A percentile compares a stretch with the other conserved stretches of the same genome.
Conservation (phyloP, 2,329 filamentous ascomycete species). For the Kalaharituber pfeilii region DNA sequence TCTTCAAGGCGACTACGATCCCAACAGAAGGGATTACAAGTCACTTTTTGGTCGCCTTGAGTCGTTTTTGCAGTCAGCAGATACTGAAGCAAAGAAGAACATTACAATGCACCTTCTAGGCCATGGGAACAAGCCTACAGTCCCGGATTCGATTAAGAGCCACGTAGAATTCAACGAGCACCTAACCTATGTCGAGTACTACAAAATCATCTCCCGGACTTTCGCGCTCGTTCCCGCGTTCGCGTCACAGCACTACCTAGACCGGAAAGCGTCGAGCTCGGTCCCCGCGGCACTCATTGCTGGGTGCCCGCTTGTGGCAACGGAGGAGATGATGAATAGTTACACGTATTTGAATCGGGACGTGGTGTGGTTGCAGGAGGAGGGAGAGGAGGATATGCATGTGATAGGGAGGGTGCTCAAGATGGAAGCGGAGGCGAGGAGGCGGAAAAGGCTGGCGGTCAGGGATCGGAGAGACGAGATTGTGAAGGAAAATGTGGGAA, state of each 20-base stretch:
- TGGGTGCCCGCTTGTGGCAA: constrained; percentile 22
- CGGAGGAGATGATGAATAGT: constrained; percentile 18
- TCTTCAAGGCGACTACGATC: constrained; percentile 24
- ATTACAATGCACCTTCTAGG: constrained; percentile 21
- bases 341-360: constrained; percentile 23
- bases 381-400: constrained; percentile 22
- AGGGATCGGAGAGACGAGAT: constrained; percentile 52
- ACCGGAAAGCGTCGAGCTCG: constrained; percentile 22
- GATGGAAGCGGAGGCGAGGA: constrained; percentile 36
- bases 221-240: constrained; percentile 24
- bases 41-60: constrained; percentile 21
- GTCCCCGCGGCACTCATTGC: constrained; percentile 23
- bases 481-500: constrained; percentile 59
- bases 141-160: constrained; percentile 17
- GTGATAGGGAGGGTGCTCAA: constrained; percentile 21
- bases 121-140: constrained; percentile 17
- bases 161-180: constrained; percentile 22
- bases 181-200: constrained; percentile 23
- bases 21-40: constrained; percentile 21
- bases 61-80: constrained; percentile 13
- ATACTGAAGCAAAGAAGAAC: constrained; percentile 5
- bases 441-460: constrained; percentile 58
- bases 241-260: constrained; percentile 20
- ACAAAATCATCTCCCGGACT: constrained; percentile 20
- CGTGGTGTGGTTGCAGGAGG: constrained; percentile 21